Percentiles rank a stretch among this genome's conserved stretches.
Conservation (phyloP, 2,329 filamentous ascomycete species). For the Pestalotiopsis sp. region DNA sequence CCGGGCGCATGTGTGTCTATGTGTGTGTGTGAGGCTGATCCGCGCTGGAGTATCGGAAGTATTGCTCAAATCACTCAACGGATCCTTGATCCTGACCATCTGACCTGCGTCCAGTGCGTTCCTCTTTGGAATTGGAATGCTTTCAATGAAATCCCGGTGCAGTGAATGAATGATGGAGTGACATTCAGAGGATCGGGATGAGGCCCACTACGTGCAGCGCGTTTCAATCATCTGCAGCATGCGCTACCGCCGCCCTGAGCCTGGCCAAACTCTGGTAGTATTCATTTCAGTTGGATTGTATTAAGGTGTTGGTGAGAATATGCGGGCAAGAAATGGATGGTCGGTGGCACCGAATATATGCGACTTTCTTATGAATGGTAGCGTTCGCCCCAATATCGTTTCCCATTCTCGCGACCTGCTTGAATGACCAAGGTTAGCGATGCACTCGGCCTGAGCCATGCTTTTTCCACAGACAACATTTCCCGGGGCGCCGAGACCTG, state of each 20-base stretch:
- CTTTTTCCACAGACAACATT: background rate
- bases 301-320: background rate
- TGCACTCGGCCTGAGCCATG: background rate
- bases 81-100: constrained; percentile 9
- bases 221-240: background rate
- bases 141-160: background rate
- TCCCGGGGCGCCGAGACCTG: background rate
- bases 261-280: background rate
- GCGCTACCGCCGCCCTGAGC: background rate
- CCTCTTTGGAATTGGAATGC: background rate
- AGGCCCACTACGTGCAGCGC: background rate
- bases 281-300: background rate
- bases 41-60: constrained; percentile 5
- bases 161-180: background rate
- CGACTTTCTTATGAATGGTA: background rate
- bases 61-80: constrained; percentile 1
- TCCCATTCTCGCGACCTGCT: background rate
- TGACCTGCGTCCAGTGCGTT: background rate
- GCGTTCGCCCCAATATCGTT: background rate
- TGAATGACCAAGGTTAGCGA: background rate
- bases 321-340: background rate
- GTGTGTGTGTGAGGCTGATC: constrained; percentile 1
- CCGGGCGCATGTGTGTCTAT: background rate
- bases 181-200: background rate
- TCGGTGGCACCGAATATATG: background rate